Conservation (phyloP, 2,329 filamentous ascomycete genomes). For the Pyrenochaeta sp. region DNA sequence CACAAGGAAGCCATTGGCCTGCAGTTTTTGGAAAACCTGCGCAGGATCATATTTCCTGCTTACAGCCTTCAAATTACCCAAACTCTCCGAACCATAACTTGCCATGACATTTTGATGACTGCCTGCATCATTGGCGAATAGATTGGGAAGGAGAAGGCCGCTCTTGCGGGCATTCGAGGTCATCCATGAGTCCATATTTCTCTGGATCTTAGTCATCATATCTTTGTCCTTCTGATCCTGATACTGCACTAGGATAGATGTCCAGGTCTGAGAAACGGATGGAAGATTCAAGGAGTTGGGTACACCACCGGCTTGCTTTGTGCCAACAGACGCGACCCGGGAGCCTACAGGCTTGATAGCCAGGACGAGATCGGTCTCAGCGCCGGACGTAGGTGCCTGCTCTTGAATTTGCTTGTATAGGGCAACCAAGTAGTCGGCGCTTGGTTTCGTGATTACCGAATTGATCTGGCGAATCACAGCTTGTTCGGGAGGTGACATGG, state of each 20-base stretch:
- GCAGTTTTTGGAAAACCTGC: conserved; percentile 50
- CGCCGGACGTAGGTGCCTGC: background rate
- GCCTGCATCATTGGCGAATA: conserved; percentile 58
- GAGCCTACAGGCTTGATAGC: conserved; percentile 6
- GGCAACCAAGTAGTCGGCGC: conserved; percentile 1
- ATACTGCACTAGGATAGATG: conserved; percentile 1
- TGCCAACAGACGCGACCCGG: background rate
- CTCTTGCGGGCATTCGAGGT: conserved; percentile 13
- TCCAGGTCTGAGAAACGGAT: background rate
- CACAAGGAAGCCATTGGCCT: conserved; percentile 51
- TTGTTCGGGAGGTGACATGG: background rate
- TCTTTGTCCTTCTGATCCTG: conserved; percentile 2
- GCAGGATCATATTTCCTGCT: conserved; percentile 51
- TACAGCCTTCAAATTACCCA: conserved; percentile 41
- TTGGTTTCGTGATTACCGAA: background rate
- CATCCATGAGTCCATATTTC: conserved; percentile 6
- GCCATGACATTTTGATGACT: conserved; percentile 52
- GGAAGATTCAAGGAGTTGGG: conserved; percentile 2
- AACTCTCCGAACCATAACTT: conserved; percentile 44
- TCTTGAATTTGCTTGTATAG: conserved; percentile 2
- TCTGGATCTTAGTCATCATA: background rate
- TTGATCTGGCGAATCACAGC: background rate
- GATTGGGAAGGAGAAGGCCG: background rate
- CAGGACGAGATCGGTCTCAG: background rate
- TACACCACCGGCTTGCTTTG: background rate